Evolutionary conservation across 2,329 filamentous ascomycete species (phyloP).

Genomic region (Penicillium sp.): DNA sequence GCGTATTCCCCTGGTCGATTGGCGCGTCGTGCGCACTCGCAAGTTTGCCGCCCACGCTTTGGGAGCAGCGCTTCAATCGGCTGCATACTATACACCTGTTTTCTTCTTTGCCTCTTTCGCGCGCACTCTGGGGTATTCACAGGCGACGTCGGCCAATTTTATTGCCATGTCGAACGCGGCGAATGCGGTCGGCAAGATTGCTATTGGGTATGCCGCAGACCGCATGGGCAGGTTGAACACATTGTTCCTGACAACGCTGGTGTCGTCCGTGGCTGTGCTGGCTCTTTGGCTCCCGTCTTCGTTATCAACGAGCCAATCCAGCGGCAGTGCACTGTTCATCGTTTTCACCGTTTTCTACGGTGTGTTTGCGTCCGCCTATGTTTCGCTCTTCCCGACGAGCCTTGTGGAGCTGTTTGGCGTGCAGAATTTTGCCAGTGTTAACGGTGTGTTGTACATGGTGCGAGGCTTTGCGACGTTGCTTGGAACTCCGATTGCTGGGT

Average conservation of each 20-base stretch:
- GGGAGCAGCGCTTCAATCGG: conserved; percentile 37
- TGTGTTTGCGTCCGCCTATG: conserved; percentile 39
- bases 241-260: conserved; percentile 31
- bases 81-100: conserved; percentile 40
- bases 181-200: conserved; percentile 40
- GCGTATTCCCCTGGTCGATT: conserved; percentile 34
- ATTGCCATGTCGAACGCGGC: conserved; percentile 42
- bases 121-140: conserved; percentile 38
- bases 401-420: conserved; percentile 42
- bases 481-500: conserved; percentile 37
- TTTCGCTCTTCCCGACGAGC: conserved; percentile 41
- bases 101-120: conserved; percentile 43
- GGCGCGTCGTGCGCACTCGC: conserved; percentile 32
- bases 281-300: conserved; percentile 27
- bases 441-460: conserved; percentile 42
- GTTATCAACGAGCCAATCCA: conserved; percentile 9
- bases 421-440: conserved; percentile 40
- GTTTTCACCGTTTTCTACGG: conserved; percentile 36
- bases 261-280: conserved; percentile 29
- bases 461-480: conserved; percentile 38
- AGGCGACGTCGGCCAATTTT: conserved; percentile 37
- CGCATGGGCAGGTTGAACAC: conserved; percentile 41
- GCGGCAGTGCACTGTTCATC: conserved; percentile 27
- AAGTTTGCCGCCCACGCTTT: conserved; percentile 39
- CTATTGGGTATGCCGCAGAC: conserved; percentile 40